A percentile compares a stretch with the other conserved stretches of the same genome.
phyloP scores from a whole-genome alignment of 169 alveolate species.

The Theileria annulata region DNA sequence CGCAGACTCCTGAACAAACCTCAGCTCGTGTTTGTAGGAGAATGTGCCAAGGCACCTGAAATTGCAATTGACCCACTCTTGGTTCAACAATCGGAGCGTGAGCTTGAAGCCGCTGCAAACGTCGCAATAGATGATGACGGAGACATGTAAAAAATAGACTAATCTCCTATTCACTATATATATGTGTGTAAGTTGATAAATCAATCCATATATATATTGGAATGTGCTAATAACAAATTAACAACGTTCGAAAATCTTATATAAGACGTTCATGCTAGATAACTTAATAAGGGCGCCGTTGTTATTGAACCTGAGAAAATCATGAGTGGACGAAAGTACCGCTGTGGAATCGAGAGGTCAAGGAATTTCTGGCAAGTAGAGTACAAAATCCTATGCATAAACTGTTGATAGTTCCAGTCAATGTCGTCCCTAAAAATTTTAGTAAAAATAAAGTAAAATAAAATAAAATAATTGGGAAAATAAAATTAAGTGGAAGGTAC shows the following conservation, averaged over 20 bases:
- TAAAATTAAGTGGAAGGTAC: background rate
- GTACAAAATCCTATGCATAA: background rate
- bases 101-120: conserved; percentile 88
- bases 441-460: background rate
- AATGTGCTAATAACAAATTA: background rate
- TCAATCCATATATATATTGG: background rate
- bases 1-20: conserved; percentile 90
- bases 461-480: background rate
- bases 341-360: conserved; percentile 23
- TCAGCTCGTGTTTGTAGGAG: conserved; percentile 85
- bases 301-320: conserved; percentile 2
- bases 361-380: conserved; percentile 9
- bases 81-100: conserved; percentile 86
- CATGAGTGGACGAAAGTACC: background rate
- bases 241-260: conserved; percentile 61
- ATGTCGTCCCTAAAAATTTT: background rate
- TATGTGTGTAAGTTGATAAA: background rate
- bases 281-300: conserved; percentile 50
- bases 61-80: conserved; percentile 84
- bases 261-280: conserved; percentile 38
- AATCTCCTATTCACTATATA: conserved; percentile 10
- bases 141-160: conserved; percentile 41
- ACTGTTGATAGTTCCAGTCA: background rate
- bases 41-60: conserved; percentile 91
- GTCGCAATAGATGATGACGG: conserved; percentile 91